Base-by-base conservation (phyloP, 208 protist genomes). In the Crithidia expoeki region DNA sequence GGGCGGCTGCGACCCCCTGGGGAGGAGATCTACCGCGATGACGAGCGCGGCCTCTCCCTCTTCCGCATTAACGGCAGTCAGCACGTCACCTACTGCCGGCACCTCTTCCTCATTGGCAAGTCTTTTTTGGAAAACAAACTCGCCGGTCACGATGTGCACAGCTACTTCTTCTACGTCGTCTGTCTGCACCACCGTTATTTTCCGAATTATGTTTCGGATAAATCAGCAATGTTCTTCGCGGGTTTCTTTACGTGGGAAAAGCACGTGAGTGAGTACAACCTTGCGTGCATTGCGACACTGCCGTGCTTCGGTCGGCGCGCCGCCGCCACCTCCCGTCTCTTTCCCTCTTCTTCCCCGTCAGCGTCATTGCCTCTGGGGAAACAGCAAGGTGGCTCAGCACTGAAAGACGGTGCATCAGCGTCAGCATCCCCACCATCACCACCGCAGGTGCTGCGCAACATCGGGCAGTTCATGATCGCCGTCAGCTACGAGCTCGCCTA, bases 161-260 rank as follows among this genome's bases (percentile, higher is more conserved):
- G 79, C 64, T 96, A 96, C 72, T 83, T 81, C 73, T 96, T 96
- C 61, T 96, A 93, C 67, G 88, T 96, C 4, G 62, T 94, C 7
- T 92, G 86, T 46, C 79, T 96, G 52, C 92, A 96, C 52, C 81
- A 88, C 21, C 71, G 81, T 12, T 84, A 91, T 71, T 91, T 90
- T 67, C 88, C 88, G n/a, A 16, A 78, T 17, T 96, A 89, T 61
- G 77, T 91, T 0, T 75, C 85, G 12, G 83, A 91, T 59, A 17
- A 73, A 25, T 68, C 40, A 0, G 87, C 87, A 1, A 85, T 92
- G 87, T 92, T 85, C 73, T 92, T 99, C 79, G 96, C 98, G 1
- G 98, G 98, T 14, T 99, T 99, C 73, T 99, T 99, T 71, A 99
- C 96, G 30, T 99, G 98, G 86, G 96, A 97, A 74, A 99, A 99